Evolutionary conservation across 495 filamentous ascomycete genomes (phyloP).

Genomic region (Xanthoparmelia taractica): DNA sequence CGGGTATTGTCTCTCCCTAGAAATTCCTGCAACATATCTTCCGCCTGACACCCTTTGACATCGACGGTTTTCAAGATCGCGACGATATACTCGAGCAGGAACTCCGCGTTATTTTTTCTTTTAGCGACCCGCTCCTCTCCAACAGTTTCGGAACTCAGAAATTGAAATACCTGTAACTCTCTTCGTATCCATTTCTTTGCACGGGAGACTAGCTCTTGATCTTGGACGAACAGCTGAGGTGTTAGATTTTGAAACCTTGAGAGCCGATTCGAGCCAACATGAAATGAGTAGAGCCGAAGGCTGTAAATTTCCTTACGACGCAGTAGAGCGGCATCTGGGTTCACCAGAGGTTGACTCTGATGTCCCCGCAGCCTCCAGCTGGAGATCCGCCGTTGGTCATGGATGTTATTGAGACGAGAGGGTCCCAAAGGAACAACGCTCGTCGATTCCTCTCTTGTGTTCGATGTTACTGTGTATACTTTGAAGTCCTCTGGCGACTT

Average conservation of each 20-base stretch:
- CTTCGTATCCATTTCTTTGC: constrained; percentile 84
- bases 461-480: constrained; percentile 41
- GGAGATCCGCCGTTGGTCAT: not conserved
- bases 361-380: constrained; percentile 12
- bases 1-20: constrained; percentile 68
- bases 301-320: constrained; percentile 70
- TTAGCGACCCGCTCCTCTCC: constrained; percentile 32
- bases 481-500: constrained; percentile 46
- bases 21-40: constrained; percentile 82
- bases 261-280: constrained; percentile 75
- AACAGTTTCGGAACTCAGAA: constrained; percentile 45
- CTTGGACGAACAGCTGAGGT: constrained; percentile 53
- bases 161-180: constrained; percentile 81
- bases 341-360: constrained; percentile 23
- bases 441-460: not conserved
- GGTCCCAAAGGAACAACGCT: not conserved
- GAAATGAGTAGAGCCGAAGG: constrained; percentile 67
- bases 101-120: constrained; percentile 72
- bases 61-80: constrained; percentile 86
- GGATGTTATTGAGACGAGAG: not conserved
- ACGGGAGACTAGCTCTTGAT: constrained; percentile 63
- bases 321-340: constrained; percentile 50
- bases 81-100: constrained; percentile 80
- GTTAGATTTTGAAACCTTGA: constrained; percentile 73
- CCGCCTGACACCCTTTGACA: constrained; percentile 79